Percentiles rank a stretch among this genome's conserved stretches.
Evolutionary conservation across 768 basidiomycete species (phyloP).

Genomic region (Infundibulicybe gibba): DNA sequence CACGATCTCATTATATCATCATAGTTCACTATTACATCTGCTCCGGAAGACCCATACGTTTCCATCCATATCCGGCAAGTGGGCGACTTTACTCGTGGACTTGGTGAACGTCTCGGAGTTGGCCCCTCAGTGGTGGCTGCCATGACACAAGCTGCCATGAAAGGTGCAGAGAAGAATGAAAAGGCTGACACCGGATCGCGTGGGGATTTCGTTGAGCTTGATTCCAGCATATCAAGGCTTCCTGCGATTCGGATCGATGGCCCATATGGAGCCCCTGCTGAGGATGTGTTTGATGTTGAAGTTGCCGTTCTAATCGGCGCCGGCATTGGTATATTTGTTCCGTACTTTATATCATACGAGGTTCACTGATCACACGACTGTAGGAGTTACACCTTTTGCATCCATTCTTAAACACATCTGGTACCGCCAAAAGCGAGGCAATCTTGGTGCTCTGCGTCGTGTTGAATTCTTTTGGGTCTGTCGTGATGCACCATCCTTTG

Average conservation of each 20-base stretch:
- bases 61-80: slow-evolving; percentile 93
- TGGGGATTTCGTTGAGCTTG: slow-evolving; percentile 82
- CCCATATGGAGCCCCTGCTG: slow-evolving; percentile 90
- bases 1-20: not conserved
- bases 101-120: slow-evolving; percentile 84
- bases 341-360: too few relatives aligned
- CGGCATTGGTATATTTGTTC: slow-evolving; percentile 69
- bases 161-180: slow-evolving; percentile 65
- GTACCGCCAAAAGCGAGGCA: slow-evolving; percentile 82
- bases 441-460: slow-evolving; percentile 74
- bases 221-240: slow-evolving; percentile 47
- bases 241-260: slow-evolving; percentile 82
- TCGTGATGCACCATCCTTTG: slow-evolving; percentile 94
- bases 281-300: slow-evolving; percentile 83
- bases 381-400: slow-evolving; percentile 91
- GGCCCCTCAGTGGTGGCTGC: slow-evolving; percentile 73
- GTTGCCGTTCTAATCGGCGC: slow-evolving; percentile 92
- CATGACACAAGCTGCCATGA: slow-evolving; percentile 78
- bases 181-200: slow-evolving; percentile 41
- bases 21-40: slow-evolving; percentile 93
- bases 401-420: slow-evolving; percentile 95
- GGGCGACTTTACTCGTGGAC: slow-evolving; percentile 80
- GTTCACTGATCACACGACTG: not conserved
- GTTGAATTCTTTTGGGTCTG: slow-evolving; percentile 97
- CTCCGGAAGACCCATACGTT: slow-evolving; percentile 91